Percentiles rank a stretch among this genome's conserved stretches.
Conservation (phyloP, 768 basidiomycete species). For the Amyloporia xantha region DNA sequence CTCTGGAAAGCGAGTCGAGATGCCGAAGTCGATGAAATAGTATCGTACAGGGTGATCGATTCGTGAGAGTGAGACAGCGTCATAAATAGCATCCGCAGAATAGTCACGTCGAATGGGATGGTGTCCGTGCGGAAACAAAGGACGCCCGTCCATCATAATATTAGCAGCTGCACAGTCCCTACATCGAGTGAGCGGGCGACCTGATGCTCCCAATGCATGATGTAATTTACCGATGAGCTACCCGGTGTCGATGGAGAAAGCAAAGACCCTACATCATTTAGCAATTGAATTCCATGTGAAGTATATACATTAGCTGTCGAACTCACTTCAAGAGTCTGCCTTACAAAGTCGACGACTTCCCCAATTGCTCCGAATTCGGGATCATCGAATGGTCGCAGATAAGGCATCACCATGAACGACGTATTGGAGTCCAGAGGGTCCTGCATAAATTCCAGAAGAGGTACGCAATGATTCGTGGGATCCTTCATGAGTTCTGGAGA, state of each 20-base stretch:
- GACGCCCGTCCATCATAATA: conserved; percentile 17
- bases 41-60: conserved; percentile 30
- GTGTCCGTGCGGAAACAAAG: conserved; percentile 12
- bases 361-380: conserved; percentile 18
- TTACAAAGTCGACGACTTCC: conserved; percentile 14
- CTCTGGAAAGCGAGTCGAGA: conserved; percentile 10
- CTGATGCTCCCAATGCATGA: conserved; percentile 8
- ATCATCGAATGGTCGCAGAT: conserved; percentile 21
- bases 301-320: too few species aligned
- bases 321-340: conserved; percentile 14
- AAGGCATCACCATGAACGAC: conserved; percentile 20
- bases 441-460: conserved; percentile 13
- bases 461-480: conserved; percentile 19
- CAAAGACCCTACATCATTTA: conserved; percentile 18
- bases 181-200: background rate
- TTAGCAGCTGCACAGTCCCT: conserved; percentile 13
- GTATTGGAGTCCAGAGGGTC: conserved; percentile 10
- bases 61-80: conserved; percentile 23
- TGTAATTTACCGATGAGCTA: conserved; percentile 19
- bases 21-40: conserved; percentile 19
- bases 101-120: conserved; percentile 21
- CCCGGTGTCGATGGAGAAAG: conserved; percentile 18
- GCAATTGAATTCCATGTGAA: too few species aligned
- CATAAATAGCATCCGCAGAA: conserved; percentile 26
- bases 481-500: background rate